Conservation (phyloP, 495 filamentous ascomycete species). For the Pyronema domesticum region DNA sequence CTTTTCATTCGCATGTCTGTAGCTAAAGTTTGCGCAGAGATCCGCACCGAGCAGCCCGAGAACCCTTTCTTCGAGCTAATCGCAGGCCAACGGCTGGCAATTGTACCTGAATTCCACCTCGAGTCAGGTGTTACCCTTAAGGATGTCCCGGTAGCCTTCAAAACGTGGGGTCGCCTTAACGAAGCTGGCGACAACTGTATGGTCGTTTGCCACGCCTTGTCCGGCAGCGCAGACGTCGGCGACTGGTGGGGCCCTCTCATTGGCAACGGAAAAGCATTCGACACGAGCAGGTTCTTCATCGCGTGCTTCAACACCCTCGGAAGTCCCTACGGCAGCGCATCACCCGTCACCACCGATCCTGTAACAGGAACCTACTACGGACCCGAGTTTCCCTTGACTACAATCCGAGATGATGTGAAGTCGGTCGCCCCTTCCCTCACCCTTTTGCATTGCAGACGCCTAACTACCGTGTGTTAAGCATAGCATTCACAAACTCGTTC, state of each 20-base stretch:
- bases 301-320: slow-evolving; percentile 92
- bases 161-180: slow-evolving; percentile 59
- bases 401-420: slow-evolving; percentile 88
- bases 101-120: slow-evolving; percentile 78
- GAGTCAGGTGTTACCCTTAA: slow-evolving; percentile 75
- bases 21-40: not conserved
- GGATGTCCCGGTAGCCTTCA: slow-evolving; percentile 91
- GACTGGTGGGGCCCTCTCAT: slow-evolving; percentile 98
- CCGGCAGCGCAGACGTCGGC: slow-evolving; percentile 84
- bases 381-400: slow-evolving; percentile 90
- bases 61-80: slow-evolving; percentile 82
- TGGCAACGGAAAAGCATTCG: slow-evolving; percentile 77
- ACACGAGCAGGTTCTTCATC: slow-evolving; percentile 80
- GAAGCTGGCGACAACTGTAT: slow-evolving; percentile 69
- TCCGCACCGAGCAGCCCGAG: slow-evolving; percentile 45
- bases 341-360: slow-evolving; percentile 73
- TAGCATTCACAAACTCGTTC: slow-evolving; percentile 75
- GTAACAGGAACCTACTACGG: slow-evolving; percentile 58
- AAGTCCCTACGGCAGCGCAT: slow-evolving; percentile 90
- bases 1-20: not conserved
- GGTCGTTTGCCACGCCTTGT: slow-evolving; percentile 93
- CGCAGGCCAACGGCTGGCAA: slow-evolving; percentile 63
- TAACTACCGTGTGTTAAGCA: slow-evolving; percentile 16
- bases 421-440: slow-evolving; percentile 27
- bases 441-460: not conserved